Base-by-base conservation (phyloP, 306 rosid species). In the Oemleria cerasiformis region DNA sequence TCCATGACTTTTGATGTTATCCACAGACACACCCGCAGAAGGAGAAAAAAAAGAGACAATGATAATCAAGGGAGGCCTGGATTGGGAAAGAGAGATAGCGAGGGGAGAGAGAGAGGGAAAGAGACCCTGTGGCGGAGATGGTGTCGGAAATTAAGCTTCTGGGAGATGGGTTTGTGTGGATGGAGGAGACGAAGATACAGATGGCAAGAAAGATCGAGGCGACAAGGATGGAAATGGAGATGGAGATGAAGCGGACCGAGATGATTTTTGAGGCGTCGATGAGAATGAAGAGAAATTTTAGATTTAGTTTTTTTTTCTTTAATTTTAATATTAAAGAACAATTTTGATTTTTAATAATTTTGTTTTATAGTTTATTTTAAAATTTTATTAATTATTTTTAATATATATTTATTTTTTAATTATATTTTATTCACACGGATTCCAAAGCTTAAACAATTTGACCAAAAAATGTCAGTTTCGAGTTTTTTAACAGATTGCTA, bases 171-270 rank as follows among this genome's bases (percentile, higher is more conserved):
- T 91, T 95, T 71, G 97, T 91, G 73, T 87, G 88, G 54, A 88
- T 86, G 90, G 99, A 95, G 71, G 84, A 92, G 79, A 95, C 86
- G 96, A 95, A 91, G 86, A 95, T 95, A 91, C 96, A 95, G 79
- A 95, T 91, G 99, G 96, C 97, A 0, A 88, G 91, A 74, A 96
- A 95, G 78, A 88, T 95, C 4, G 99, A 95, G 47, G 70, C 86
- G 0, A 91, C 85, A 89, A 61, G 99, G 67, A 91, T 91, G 97
- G 99, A 95, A 34, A 95, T 91, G 97, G 99, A 95, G n/a, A n/a
- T n/a, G n/a, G n/a, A n/a, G 77, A 89, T 91, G 88, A 95, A 95
- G 75, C 86, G 97, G 38, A 91, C 96, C 0, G 92, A 91, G 86
- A 91, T 91, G 97, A 91, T 95, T 72, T 73, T 95, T 51, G 92